Evolutionary conservation across 805 yeast genomes (phyloP).

Genomic region (Clavispora vitiphila): DNA sequence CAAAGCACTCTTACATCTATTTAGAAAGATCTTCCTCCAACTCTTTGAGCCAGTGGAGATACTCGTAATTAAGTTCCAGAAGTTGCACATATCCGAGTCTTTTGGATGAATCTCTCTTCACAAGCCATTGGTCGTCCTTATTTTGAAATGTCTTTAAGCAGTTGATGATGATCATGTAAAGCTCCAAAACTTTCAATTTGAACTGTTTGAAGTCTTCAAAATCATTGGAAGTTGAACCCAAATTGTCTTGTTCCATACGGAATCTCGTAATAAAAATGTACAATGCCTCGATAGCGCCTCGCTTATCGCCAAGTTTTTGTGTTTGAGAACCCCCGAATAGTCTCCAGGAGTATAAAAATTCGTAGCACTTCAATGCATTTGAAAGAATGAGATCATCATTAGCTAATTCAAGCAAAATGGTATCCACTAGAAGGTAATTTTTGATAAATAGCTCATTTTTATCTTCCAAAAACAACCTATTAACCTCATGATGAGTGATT

Average conservation of each 20-base stretch:
- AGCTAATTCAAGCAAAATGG: constrained; percentile 28
- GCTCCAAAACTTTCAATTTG: constrained; percentile 36
- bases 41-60: constrained; percentile 31
- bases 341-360: constrained; percentile 39
- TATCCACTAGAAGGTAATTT: constrained; percentile 29
- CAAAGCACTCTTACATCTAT: not conserved
- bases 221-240: constrained; percentile 11
- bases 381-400: constrained; percentile 26
- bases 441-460: constrained; percentile 15
- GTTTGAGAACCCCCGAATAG: constrained; percentile 21
- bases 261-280: constrained; percentile 34
- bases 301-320: constrained; percentile 20
- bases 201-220: constrained; percentile 26
- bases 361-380: constrained; percentile 29
- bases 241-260: constrained; percentile 19
- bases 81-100: constrained; percentile 20
- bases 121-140: constrained; percentile 36
- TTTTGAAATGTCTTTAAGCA: constrained; percentile 29
- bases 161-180: constrained; percentile 38
- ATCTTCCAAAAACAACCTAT: constrained; percentile 19
- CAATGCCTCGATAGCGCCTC: constrained; percentile 42
- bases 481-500: constrained; percentile 18
- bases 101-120: constrained; percentile 15
- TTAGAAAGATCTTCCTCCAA: constrained; percentile 22
- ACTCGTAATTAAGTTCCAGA: constrained; percentile 28